These are phyloP conservation scores for Metschnikowia gelsemii DNA, from an alignment of 805 yeast species.

Conservation along the genomic window DNA sequence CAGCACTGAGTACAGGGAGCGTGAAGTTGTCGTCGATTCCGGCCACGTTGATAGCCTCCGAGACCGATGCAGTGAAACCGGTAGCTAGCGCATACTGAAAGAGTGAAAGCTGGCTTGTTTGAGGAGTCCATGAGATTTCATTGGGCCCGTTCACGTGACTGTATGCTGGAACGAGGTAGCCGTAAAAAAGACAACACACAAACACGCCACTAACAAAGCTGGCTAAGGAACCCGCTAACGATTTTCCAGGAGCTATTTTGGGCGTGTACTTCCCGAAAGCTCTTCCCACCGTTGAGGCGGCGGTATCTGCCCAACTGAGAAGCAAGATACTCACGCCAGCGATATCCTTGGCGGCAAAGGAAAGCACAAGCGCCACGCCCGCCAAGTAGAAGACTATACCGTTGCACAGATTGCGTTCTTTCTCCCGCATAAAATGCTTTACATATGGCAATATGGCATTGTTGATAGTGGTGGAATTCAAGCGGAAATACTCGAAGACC, in stretches of 20 bases:
- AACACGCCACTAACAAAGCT: slow-evolving; percentile 73
- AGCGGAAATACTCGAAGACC: slow-evolving; percentile 64
- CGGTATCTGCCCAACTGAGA: slow-evolving; percentile 96
- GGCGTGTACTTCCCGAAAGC: slow-evolving; percentile 83
- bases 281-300: slow-evolving; percentile 93
- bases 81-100: slow-evolving; percentile 54
- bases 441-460: slow-evolving; percentile 59
- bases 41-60: slow-evolving; percentile 79
- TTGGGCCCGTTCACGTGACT: slow-evolving; percentile 53
- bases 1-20: slow-evolving; percentile 83
- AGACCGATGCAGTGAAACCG: slow-evolving; percentile 81
- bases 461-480: slow-evolving; percentile 62
- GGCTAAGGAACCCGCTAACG: slow-evolving; percentile 87
- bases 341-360: slow-evolving; percentile 76
- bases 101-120: slow-evolving; percentile 56
- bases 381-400: slow-evolving; percentile 87
- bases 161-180: slow-evolving; percentile 64
- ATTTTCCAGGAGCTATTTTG: slow-evolving; percentile 67
- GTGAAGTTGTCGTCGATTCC: slow-evolving; percentile 91
- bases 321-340: slow-evolving; percentile 71
- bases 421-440: slow-evolving; percentile 83
- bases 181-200: slow-evolving; percentile 69
- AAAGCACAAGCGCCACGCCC: slow-evolving; percentile 73
- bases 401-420: slow-evolving; percentile 68
- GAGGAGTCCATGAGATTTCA: slow-evolving; percentile 64